Evolutionary conservation across 192 early-diverging fungal species (phyloP).

Genomic region (Podochytrium sp.): DNA sequence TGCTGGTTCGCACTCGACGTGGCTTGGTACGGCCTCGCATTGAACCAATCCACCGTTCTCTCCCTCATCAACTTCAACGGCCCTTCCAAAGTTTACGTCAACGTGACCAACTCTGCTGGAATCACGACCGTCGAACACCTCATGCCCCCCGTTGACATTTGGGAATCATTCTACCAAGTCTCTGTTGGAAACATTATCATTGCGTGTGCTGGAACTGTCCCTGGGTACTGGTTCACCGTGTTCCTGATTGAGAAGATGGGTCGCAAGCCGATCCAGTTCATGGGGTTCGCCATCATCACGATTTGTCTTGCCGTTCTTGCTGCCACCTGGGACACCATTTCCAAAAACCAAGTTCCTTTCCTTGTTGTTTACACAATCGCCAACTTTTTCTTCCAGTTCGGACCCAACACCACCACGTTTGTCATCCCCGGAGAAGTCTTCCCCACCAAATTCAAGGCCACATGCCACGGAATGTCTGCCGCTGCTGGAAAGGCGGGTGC

Average conservation of each 20-base stretch:
- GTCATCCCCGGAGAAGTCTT: constrained; percentile 75
- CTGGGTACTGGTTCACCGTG: constrained; percentile 96
- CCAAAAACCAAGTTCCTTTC: constrained; percentile 35
- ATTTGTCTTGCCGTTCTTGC: constrained; percentile 69
- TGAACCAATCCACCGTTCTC: constrained; percentile 27
- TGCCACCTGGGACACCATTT: constrained; percentile 33
- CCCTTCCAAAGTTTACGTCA: constrained; percentile 18
- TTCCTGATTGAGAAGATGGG: constrained; percentile 87
- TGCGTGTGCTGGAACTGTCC: constrained; percentile 65
- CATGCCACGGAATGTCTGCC: constrained; percentile 80
- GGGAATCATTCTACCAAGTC: constrained; percentile 33
- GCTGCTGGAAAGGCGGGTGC: constrained; percentile 77
- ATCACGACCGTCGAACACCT: constrained; percentile 38
- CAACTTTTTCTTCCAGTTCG: constrained; percentile 86
- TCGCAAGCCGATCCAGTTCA: constrained; percentile 88
- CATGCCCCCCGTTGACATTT: constrained; percentile 56
- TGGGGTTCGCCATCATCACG: constrained; percentile 81
- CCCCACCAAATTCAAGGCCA: constrained; percentile 74
- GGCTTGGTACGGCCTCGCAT: constrained; percentile 51
- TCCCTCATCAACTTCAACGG: constrained; percentile 39
- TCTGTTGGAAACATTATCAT: constrained; percentile 91
- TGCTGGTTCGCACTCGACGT: constrained; percentile 55
- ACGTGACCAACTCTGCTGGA: neutral
- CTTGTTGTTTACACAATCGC: constrained; percentile 48
- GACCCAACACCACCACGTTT: constrained; percentile 90